Evolutionary conservation across 2,329 filamentous ascomycete genomes (phyloP), one percentile per base, ranked within the genome.

Genomic region (Cordyceps cicadae): DNA sequence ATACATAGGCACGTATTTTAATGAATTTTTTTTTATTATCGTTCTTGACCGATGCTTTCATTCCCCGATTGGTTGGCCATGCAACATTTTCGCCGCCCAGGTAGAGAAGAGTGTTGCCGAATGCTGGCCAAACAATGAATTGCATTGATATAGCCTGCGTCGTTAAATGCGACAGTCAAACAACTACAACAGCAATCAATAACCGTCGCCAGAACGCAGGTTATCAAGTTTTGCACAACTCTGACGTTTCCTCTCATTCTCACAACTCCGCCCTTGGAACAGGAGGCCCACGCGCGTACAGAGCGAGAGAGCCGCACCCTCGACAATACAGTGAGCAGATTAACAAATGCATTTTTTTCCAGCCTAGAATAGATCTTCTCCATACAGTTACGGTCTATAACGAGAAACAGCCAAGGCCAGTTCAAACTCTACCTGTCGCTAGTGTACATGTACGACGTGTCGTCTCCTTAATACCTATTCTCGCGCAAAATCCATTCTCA

Each of bases 381-480:
- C 70, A 70, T 67, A 70, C 67, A 71, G 72, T 71, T n/a, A 71
- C 71, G 71, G 69, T 80, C 77, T 80, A 80, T 80, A 71, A 76
- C 74, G 72, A 77, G 73, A 73, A 73, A 70, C 69, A 69, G 68
- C 66, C 66, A 67, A 70, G 71, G 69, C 70, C 68, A 73, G 39
- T 55, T 54, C 52, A 76, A 74, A 70, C 71, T 70, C 72, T 70
- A 72, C 73, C 75, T 76, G 73, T 72, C 72, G 78, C 73, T 80
- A 79, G 77, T 80, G 74, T 81, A 81, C 79, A 79, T 74, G 73
- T 75, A 73, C 72, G 69, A 71, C 66, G 65, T 69, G 65, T 54
- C 64, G 57, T 64, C 67, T 68, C 68, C 65, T 65, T 63, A 4
- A 41, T 50, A 41, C 51, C 32, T 54, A 24, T 54, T 34, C 26